Evolutionary conservation across 768 basidiomycete genomes (phyloP).

Genomic region (Pleurotus platypus): DNA sequence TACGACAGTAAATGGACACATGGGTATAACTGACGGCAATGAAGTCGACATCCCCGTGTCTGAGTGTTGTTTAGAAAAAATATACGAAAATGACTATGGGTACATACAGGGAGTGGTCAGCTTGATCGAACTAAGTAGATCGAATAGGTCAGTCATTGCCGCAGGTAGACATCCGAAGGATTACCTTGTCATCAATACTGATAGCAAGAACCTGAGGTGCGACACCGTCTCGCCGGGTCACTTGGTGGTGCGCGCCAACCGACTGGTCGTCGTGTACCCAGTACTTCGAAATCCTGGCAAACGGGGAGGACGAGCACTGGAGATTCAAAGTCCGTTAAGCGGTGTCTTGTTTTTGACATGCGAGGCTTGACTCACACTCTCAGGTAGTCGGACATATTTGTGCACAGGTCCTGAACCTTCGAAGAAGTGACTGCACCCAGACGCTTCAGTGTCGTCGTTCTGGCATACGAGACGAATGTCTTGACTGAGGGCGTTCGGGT

Average conservation of each 20-base stretch:
- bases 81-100: background rate
- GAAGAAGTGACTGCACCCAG: slow-evolving; percentile 37
- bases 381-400: slow-evolving; percentile 50
- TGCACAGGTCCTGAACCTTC: slow-evolving; percentile 34
- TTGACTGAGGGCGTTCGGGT: slow-evolving; percentile 1
- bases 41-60: slow-evolving; percentile 3
- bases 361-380: slow-evolving; percentile 33
- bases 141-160: no score
- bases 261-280: slow-evolving; percentile 41
- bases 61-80: background rate
- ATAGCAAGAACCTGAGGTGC: slow-evolving; percentile 27
- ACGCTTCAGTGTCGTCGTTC: slow-evolving; percentile 18
- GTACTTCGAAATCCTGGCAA: slow-evolving; percentile 36
- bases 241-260: slow-evolving; percentile 23
- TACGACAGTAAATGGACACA: background rate
- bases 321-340: background rate
- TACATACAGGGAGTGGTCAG: background rate
- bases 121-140: background rate
- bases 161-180: no score
- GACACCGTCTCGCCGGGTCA: slow-evolving; percentile 21
- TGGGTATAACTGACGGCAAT: background rate
- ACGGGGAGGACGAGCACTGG: slow-evolving; percentile 37
- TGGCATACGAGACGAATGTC: slow-evolving; percentile 5
- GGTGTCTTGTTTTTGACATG: background rate
- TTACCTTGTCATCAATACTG: slow-evolving; percentile 24